These are phyloP conservation scores for Ichthyophthirius multifiliis DNA, from an alignment of 169 alveolate genomes.

Conservation along the genomic window DNA sequence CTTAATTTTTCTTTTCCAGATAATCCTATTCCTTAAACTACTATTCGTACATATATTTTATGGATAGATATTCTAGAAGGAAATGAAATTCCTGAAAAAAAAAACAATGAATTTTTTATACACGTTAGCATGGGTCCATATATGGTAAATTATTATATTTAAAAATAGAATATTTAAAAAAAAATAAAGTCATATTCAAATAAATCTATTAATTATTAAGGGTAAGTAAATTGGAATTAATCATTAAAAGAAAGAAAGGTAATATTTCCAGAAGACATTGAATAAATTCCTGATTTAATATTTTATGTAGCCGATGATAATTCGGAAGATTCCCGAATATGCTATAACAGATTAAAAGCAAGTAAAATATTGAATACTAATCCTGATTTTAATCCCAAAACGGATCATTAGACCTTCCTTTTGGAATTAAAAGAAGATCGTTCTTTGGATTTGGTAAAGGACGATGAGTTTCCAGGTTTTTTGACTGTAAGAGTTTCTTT, in stretches of 20 bases:
- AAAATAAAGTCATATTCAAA: background rate
- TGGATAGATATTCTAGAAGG: slow-evolving; percentile 66
- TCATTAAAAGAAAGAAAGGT: slow-evolving; percentile 43
- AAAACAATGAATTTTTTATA: slow-evolving; percentile 26
- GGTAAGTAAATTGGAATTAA: slow-evolving; percentile 51
- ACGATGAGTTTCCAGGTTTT: slow-evolving; percentile 71
- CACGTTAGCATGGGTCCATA: slow-evolving; percentile 66
- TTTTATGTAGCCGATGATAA: slow-evolving; percentile 48
- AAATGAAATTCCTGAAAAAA: slow-evolving; percentile 51
- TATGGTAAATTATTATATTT: background rate
- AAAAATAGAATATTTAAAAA: background rate
- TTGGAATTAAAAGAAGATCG: slow-evolving; percentile 54
- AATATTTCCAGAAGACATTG: slow-evolving; percentile 41
- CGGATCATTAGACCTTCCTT: background rate
- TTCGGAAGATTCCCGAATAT: slow-evolving; percentile 32
- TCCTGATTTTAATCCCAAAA: background rate
- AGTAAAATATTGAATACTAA: background rate
- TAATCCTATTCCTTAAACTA: slow-evolving; percentile 54
- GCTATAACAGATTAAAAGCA: background rate
- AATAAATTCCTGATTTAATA: slow-evolving; percentile 53
- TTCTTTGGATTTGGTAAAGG: slow-evolving; percentile 49
- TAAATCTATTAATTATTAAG: slow-evolving; percentile 33
- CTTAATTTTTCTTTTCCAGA: slow-evolving; percentile 45
- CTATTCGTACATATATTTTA: slow-evolving; percentile 38
- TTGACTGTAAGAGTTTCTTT: slow-evolving; percentile 45